Evolutionary conservation across 768 basidiomycete species (phyloP).

Genomic region (Kwoniella mangroviensis): DNA sequence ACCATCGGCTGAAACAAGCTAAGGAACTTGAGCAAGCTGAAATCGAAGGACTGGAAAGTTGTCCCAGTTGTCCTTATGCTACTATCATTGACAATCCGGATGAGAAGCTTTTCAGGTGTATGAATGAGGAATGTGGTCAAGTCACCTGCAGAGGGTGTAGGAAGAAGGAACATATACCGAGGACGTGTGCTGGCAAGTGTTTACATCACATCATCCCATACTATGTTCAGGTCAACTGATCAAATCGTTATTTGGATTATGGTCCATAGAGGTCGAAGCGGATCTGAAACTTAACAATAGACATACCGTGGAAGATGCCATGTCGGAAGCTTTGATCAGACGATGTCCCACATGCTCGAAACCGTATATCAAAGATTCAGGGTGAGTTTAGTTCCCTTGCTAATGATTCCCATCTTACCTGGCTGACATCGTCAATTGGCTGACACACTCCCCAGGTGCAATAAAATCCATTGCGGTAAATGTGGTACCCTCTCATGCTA

Average conservation of each 20-base stretch:
- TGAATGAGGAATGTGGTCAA: slow-evolving; percentile 67
- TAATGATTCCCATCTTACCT: not conserved
- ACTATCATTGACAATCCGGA: slow-evolving; percentile 73
- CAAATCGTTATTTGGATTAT: not conserved
- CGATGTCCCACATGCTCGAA: slow-evolving; percentile 86
- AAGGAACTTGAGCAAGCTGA: slow-evolving; percentile 79
- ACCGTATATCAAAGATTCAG: slow-evolving; percentile 60
- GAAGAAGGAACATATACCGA: slow-evolving; percentile 62
- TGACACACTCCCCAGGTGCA: slow-evolving; percentile 62
- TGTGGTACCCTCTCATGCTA: slow-evolving; percentile 81
- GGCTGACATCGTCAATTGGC: not conserved
- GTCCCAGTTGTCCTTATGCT: slow-evolving; percentile 88
- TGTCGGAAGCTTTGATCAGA: slow-evolving; percentile 85
- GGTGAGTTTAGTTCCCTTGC: slow-evolving; percentile 24
- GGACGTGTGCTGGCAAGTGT: slow-evolving; percentile 54
- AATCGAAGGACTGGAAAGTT: slow-evolving; percentile 80
- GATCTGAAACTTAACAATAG: slow-evolving; percentile 75
- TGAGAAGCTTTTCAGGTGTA: slow-evolving; percentile 69
- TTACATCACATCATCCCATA: not conserved
- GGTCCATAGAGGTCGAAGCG: slow-evolving; percentile 64
- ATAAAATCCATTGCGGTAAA: slow-evolving; percentile 73
- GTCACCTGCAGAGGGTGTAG: slow-evolving; percentile 82
- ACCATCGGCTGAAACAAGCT: slow-evolving; percentile 67
- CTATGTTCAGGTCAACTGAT: not conserved
- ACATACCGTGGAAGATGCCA: slow-evolving; percentile 87